Conservation (phyloP, 1,284 basidiomycete genomes). For the Lentinus polychrous region DNA sequence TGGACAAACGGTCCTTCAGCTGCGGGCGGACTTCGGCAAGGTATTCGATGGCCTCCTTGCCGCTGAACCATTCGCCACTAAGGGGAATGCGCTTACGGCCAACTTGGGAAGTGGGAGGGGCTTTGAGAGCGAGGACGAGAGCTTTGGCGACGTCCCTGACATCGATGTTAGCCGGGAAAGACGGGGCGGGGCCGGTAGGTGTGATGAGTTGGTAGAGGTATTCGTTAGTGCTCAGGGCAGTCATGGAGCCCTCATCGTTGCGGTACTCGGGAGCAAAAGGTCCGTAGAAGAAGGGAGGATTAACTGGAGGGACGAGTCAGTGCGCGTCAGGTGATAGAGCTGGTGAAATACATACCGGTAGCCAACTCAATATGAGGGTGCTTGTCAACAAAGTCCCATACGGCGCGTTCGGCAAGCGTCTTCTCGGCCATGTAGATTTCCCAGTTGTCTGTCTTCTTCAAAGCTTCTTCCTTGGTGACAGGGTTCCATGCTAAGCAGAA, state of each 20-base stretch:
- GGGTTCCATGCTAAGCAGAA: slow-evolving; percentile 13
- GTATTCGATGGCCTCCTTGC: slow-evolving; percentile 16
- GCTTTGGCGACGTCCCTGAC: slow-evolving; percentile 23
- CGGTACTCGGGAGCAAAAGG: slow-evolving; percentile 14
- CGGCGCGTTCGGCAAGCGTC: slow-evolving; percentile 14
- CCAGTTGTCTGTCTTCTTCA: slow-evolving; percentile 6
- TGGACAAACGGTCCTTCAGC: slow-evolving; percentile 15
- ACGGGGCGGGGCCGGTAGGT: slow-evolving; percentile 3
- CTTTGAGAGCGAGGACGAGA: slow-evolving; percentile 15
- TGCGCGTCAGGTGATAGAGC: background rate
- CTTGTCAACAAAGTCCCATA: slow-evolving; percentile 18
- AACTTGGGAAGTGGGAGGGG: slow-evolving; percentile 11
- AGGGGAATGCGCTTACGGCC: slow-evolving; percentile 20
- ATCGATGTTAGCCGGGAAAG: slow-evolving; percentile 12
- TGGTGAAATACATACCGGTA: slow-evolving; percentile 10
- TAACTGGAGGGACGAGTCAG: slow-evolving; percentile 10
- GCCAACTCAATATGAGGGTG: slow-evolving; percentile 16
- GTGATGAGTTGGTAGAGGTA: slow-evolving; percentile 13
- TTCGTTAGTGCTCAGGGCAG: slow-evolving; percentile 12
- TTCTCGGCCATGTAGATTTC: slow-evolving; percentile 16
- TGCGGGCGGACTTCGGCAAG: slow-evolving; percentile 16
- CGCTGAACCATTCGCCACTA: slow-evolving; percentile 14
- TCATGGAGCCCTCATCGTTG: slow-evolving; percentile 1
- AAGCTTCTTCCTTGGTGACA: slow-evolving; percentile 13
- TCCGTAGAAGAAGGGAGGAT: slow-evolving; percentile 16